Evolutionary conservation across 768 basidiomycete genomes (phyloP), one percentile per base, ranked within the genome.

Genomic region (Astraeus odoratus): DNA sequence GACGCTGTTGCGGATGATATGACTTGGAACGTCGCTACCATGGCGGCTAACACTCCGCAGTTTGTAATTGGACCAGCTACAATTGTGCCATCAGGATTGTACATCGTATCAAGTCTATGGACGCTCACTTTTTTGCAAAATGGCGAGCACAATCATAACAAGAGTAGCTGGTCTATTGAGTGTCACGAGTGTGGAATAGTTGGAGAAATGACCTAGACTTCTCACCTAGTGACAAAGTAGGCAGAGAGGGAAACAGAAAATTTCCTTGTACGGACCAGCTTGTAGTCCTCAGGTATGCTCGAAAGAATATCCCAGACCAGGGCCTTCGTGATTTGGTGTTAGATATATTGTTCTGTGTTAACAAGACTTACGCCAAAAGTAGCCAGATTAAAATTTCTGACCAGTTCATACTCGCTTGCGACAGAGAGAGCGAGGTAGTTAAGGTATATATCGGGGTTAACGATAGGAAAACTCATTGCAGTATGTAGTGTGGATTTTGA

Each of bases 231-330:
- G 24, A 40, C 29, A 31, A 59, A 47, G 30, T 62, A 59, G 16
- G 53, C 59, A 22, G 54, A 48, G 4, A 62, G 16, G 20, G 53
- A 50, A 2, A 50, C 42, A 3, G 55, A 51, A 16, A 24, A 33
- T 38, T 37, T 52, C 12, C 37, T 44, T 12, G 50, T 54, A 39
- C 43, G 50, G 25, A 54, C 50, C 3, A 62, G 8, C 35, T 18
- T 50, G 44, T 46, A 52, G 31, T 62, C 61, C 3, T 38, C 19
- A 8, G 47, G 53, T 19, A 61, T 7, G 26, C 51, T 61, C 20
- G 53, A 57, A 25, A 61, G 51, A 8, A 59, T 57, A 20, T 59
- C 57, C 55, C 59, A 61, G 18, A 42, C 6, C 12, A 61, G 48
- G 40, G 57, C 55, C 57, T 59, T 29, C 24, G n/a, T 8, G 2